Evolutionary conservation across 495 filamentous ascomycete species (phyloP), one percentile per base, ranked within the genome.

Genomic region (Darksidea phi): DNA sequence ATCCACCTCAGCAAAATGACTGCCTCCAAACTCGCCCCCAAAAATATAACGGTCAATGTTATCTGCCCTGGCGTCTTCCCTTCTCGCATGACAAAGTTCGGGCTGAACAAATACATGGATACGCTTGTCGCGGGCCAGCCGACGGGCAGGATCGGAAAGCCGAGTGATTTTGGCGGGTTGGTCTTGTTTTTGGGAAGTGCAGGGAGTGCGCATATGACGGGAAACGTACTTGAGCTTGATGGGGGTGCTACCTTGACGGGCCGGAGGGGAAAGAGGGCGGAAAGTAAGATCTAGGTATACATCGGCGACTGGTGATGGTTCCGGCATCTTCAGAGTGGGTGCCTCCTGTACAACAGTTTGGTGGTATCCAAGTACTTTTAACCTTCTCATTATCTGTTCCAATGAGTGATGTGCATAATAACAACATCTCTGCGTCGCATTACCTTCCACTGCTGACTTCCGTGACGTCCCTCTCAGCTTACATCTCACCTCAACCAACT

Each of bases 21-120:
- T 46, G 72, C 72, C 6, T 65, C 61, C n/a, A 74, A 74, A 48
- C 66, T 74, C 26, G 70, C 70, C 43, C 64, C 70, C 6, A 59
- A 69, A 25, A 68, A 74, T 49, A 70, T 74, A 24, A 74, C 63
- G 15, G 70, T 70, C 42, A 72, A 74, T 42, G 61, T 57, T 46
- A 67, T 74, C 54, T 74, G 72, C 59, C 72, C 72, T 6, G 72
- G 72, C 28, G 72, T 72, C 32, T 74, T 74, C 56, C 72, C 72
- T 6, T 67, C 62, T 1, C 68, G 72, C 5, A 74, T 74, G 72
- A 72, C 72, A 6, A 54, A 32, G 24, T 74, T 65, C 41, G 72
- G 72, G 11, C 52, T 74, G 11, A 37, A 65, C 1, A 68, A 71
- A 51, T 67, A 67, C 24, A 63, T 67, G 69, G 72, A 71, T 42